Evolutionary conservation across 1,284 basidiomycete genomes (phyloP), one percentile per base, ranked within the genome.

Genomic region (Meripilus lineatus): DNA sequence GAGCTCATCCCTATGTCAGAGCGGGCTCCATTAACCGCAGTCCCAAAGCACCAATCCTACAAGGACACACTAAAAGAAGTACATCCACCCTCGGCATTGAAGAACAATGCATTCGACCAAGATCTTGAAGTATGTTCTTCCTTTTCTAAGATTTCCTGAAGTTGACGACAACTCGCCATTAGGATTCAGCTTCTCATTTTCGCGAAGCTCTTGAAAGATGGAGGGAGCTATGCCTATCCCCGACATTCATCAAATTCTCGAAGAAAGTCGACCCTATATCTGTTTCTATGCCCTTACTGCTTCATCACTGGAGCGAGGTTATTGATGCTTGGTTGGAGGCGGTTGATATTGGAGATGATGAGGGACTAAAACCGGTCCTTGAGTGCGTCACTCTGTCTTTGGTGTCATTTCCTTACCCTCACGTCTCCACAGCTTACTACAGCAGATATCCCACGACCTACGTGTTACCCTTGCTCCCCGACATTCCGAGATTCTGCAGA

Each of bases 161-260:
- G n/a, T n/a, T 34, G 8, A 30, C 28, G n/a, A 10, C 28, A 10
- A 30, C 28, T 30, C 28, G 8, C 28, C 8, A 37, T 44, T 25
- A 88, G 83, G 84, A 89, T 49, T 76, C 77, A 54, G 76, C 80
- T 47, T 87, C 84, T 0, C 81, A 85, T 56, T 89, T 90, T 56
- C 75, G 81, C 46, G 71, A 76, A 53, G 72, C 81, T 1, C 67
- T 91, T 22, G 68, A 78, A 21, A 77, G 85, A 51, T 89, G 85
- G 84, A 70, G 75, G 49, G 83, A 89, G 52, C 76, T 93, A 42
- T 92, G 89, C 61, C 77, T 94, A 22, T 76, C 88, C 1, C 77
- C 84, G 0, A 72, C 80, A 0, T 94, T 93, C 63, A 68, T 90
- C 46, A 65, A 72, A 17, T 89, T 93, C 51, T 78, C 84, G 2